Base-by-base conservation (phyloP, 257 asterid genomes). In the Solanum ossicruentum region DNA sequence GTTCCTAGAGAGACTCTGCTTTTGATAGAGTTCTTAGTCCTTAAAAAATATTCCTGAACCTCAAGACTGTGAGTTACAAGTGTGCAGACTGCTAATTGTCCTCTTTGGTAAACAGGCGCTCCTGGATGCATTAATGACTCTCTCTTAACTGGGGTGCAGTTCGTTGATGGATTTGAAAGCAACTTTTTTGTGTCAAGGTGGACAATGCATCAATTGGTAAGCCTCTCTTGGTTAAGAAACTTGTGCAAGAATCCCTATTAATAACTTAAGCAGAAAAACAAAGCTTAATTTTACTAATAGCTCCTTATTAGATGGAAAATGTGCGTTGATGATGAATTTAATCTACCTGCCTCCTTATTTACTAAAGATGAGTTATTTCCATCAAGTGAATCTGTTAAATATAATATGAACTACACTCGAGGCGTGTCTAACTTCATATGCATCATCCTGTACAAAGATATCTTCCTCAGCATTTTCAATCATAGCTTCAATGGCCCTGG, bases 171-270 rank as follows among this genome's bases (percentile, higher is more conserved):
- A 84, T 93, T 95, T 82, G 94, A 91, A 79, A 93, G 98, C 89
- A 91, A 85, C 92, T 92, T 95, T 91, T 95, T 95, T 83, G 97
- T 95, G 60, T 91, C 95, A 79, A 91, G 98, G 88, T 95, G 98
- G 98, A 90, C 96, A 51, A 93, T 95, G 96, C 98, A 95, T 90
- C 98, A 95, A 91, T 83, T 93, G 96, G 98, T 95, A 91, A 90
- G 83, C 65, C 73, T 87, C 47, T 77, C 85, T 49, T 72, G 51
- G 52, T 81, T 84, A 72, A 70, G 55, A 39, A 58, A 61, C 41
- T 70, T 43, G 18, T 20, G 1, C 65, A 26, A 52, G 63, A 16
- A 15, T 6, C 8, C 55, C 81, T 7, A 8, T 23, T 51, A 23
- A 15, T 77, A 49, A 52, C 82, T 15, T 51, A 5, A 0, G 45